Evolutionary conservation across 345 rosid species (phyloP), one percentile per base, ranked within the genome.

Genomic region (Pseudoturritis turrita): DNA sequence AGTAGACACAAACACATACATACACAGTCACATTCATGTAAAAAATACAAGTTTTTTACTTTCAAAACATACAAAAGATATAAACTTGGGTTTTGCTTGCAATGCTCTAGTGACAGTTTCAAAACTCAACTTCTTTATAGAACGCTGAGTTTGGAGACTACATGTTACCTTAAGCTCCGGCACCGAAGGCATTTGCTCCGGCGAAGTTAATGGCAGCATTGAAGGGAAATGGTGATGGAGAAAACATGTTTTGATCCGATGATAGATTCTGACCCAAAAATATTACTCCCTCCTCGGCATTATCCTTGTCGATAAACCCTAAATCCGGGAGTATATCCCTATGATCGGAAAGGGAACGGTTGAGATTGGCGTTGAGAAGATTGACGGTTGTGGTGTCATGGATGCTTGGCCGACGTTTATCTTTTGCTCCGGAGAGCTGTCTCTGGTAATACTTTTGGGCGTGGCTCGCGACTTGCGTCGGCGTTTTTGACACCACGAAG

Each of bases 381-480:
- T 84, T 91, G 53, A 74, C 59, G 33, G 91, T 88, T 4, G 96
- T 91, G 47, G 87, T 91, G 79, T 94, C 98, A 70, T 94, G 97
- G 70, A 91, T 94, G 82, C 98, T 94, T 36, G 98, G 97, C 66
- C 98, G 76, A 62, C 90, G 86, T 81, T 91, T 89, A 29, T 94
- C 96, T 69, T 89, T 94, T 53, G 85, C 86, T 44, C 89, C 95
- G 1, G 98, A 81, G 47, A 82, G 85, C 71, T 95, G 96, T 78
- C 99, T 82, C 28, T 88, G 92, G 70, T 88, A 95, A 80, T 95
- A 95, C 80, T 95, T 95, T 73, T 95, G 99, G 10, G 99, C 99
- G 70, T 95, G 99, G 82, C 98, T 95, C 10, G 99, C 99, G 4
- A 95, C 99, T 79, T 95, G 99, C 22, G 98, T 91, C 17, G 99